Evolutionary conservation across 2,329 filamentous ascomycete genomes (phyloP).

Genomic region (Apiospora marii): DNA sequence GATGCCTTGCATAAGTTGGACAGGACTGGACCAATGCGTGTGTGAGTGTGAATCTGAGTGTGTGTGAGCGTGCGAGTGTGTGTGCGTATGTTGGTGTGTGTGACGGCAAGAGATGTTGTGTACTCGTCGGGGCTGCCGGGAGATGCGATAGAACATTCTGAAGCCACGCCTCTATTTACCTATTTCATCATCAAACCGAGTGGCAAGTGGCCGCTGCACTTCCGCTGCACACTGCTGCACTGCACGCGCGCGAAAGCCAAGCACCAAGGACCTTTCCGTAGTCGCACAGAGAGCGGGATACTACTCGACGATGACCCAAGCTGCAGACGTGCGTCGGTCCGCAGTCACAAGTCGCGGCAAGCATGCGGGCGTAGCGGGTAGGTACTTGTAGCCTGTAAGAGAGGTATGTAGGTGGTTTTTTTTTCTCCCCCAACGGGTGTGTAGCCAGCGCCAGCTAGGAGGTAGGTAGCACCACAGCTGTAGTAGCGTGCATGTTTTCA

Average conservation of each 20-base stretch:
- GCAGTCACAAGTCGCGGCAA: slow-evolving; percentile 24
- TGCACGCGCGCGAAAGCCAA: neutral
- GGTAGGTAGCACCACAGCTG: neutral
- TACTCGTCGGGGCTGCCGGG: neutral
- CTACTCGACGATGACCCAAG: slow-evolving; percentile 12
- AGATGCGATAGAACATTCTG: slow-evolving; percentile 6
- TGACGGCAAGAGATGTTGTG: neutral
- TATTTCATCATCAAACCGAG: neutral
- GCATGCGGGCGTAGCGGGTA: slow-evolving; percentile 23
- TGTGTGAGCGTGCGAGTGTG: neutral
- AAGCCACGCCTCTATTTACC: slow-evolving; percentile 1
- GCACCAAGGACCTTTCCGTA: slow-evolving; percentile 18
- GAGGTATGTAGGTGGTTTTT: neutral
- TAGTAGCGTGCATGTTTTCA: neutral
- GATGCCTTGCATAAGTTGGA: slow-evolving; percentile 15
- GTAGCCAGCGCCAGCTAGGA: too few relatives aligned
- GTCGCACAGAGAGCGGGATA: slow-evolving; percentile 22
- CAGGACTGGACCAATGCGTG: neutral
- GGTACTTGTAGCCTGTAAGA: neutral
- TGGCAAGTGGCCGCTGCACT: neutral
- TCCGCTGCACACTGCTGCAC: neutral
- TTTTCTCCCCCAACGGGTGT: neutral
- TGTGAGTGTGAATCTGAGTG: neutral
- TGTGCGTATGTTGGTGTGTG: neutral
- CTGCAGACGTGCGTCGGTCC: slow-evolving; percentile 21